Conservation (phyloP, 2,329 filamentous ascomycete species). For the Plenodomus lindquistii region DNA sequence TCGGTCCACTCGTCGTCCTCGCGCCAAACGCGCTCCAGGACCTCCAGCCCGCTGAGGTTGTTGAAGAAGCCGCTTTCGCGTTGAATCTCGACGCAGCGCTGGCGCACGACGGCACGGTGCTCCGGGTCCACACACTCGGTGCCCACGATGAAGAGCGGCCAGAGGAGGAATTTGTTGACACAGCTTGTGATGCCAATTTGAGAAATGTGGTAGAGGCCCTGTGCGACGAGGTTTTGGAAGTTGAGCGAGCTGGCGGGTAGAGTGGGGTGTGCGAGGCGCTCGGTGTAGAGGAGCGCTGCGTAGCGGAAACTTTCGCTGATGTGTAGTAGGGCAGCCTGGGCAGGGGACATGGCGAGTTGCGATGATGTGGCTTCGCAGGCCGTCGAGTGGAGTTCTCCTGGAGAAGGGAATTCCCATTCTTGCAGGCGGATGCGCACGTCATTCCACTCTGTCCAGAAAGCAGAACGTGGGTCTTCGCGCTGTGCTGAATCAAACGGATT, state of each 20-base stretch:
- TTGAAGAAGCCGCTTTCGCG: slow-evolving; percentile 90
- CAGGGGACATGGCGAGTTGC: slow-evolving; percentile 44
- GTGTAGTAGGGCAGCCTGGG: slow-evolving; percentile 74
- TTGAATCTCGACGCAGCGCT: slow-evolving; percentile 84
- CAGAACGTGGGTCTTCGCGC: slow-evolving; percentile 59
- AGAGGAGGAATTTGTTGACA: slow-evolving; percentile 86
- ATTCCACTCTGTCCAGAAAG: slow-evolving; percentile 88
- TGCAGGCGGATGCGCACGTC: slow-evolving; percentile 76
- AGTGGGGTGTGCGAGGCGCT: slow-evolving; percentile 78
- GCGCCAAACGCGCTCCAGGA: slow-evolving; percentile 83
- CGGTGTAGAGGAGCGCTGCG: slow-evolving; percentile 84
- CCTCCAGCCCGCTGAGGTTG: slow-evolving; percentile 82
- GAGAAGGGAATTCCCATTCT: slow-evolving; percentile 70
- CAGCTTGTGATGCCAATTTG: slow-evolving; percentile 72
- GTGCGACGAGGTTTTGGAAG: slow-evolving; percentile 81
- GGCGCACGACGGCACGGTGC: slow-evolving; percentile 77
- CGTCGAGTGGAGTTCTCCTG: slow-evolving; percentile 30
- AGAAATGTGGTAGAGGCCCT: slow-evolving; percentile 81
- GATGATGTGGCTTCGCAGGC: slow-evolving; percentile 30
- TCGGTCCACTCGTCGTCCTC: slow-evolving; percentile 51
- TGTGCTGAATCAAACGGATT: slow-evolving; percentile 45
- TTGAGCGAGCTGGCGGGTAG: slow-evolving; percentile 73
- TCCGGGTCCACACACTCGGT: slow-evolving; percentile 84
- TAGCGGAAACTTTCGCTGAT: slow-evolving; percentile 91
- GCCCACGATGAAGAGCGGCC: slow-evolving; percentile 89